Evolutionary conservation across 202 grass and related monocot species (phyloP), one percentile per base, ranked within the genome.

Genomic region (Dendrocalamus latiflorus): DNA sequence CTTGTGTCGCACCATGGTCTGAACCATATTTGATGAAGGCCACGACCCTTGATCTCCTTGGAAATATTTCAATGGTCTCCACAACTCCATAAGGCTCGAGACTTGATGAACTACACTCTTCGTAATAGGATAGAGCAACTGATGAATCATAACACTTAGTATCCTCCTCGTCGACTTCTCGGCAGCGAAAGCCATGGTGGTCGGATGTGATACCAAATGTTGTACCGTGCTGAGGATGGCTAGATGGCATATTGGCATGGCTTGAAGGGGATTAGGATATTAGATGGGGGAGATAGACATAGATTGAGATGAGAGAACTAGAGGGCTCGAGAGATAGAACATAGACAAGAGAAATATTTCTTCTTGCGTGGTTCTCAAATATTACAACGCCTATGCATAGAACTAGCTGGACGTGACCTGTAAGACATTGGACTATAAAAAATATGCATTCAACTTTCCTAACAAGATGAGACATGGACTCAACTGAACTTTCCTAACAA

Each of bases 11-110:
- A 70, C 44, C 22, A 37, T 61, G 64, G 51, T 70, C 48, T 54
- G 28, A 77, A 83, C 18, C 67, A 70, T 68, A 82, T 77, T 70
- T 43, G 15, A 69, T 60, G 77, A 75, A 81, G 72, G 66, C 9
- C 16, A 41, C 34, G 42, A 68, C 65, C 53, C 37, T 77, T 77
- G 36, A 64, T 39, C 16, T 70, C 1, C 9, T 34, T 77, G 16
- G 64, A 71, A 37, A 25, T 64, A 13, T 47, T 60, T 44, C 18
- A 70, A 10, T 62, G 10, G 17, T 36, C 55, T 57, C 16, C 43
- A 36, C 50, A 24, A 44, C 11, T 70, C 43, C 16, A 20, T 51
- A 63, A 45, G 44, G 30, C 62, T 26, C 0, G n/a, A 43, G 65
- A 54, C 13, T 44, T 71, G 22, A 63, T 76, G 41, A 77, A 53